Evolutionary conservation across 106 monocot genomes (phyloP), one percentile per base, ranked within the genome.

Genomic region (Allium sativum): DNA sequence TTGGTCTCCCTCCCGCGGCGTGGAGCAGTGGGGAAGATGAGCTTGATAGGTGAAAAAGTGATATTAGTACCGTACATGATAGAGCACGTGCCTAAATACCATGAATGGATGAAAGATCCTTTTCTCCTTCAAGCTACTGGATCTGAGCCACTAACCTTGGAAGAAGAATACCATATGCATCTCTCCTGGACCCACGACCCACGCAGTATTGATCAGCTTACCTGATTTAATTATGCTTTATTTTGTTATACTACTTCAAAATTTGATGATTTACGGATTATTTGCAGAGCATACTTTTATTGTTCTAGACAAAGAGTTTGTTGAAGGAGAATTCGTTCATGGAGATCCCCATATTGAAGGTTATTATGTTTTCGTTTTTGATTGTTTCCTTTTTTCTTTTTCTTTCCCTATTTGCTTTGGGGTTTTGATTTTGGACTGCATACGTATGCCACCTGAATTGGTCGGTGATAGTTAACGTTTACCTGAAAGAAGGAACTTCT

Each of bases 71-170:
- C 90, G 1, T 96, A 96, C 79, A 84, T 87, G 87, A 70, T 57
- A 72, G 95, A 90, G 73, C 95, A 96, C 66, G 95, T 96, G 1
- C 84, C 86, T 6, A 77, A 31, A 65, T 96, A 96, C 79, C 84
- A 96, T 72, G 59, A 68, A 17, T 96, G 95, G 95, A 96, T 96
- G 95, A 64, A 84, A 72, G 84, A 96, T 43, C 90, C 90, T 21
- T 54, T 54, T n/a, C 84, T 96, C 8, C 90, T 96, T 62, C 52
- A 69, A 52, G 90, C 90, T 75, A 96, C 95, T 2, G 95, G 77
- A 42, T 95, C 90, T 21, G 95, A 96, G 57, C 95, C 90, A 16
- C 84, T 96, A 45, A 75, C 77, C 15, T 77, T 96, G 20, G 72
- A 65, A 10, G 48, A 65, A 62, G 72, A 72, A 65, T 65, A 72